These are phyloP conservation scores for Sphaerulina vaccinii DNA, from an alignment of 2,329 filamentous ascomycete species.

Conservation along the genomic window DNA sequence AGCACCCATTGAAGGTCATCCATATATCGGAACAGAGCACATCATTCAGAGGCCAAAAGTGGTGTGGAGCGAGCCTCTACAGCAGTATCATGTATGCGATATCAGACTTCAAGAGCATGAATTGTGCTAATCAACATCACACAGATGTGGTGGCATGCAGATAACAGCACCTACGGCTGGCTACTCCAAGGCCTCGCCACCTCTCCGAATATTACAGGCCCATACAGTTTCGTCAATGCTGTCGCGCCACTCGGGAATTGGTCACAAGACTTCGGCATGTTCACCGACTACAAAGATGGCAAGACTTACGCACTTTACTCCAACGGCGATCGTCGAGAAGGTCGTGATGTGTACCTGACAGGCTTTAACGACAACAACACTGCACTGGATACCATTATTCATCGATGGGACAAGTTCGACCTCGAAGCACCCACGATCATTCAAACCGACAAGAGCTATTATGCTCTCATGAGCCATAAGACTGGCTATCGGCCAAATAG, in stretches of 20 bases:
- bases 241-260: constrained; percentile 59
- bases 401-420: constrained; percentile 60
- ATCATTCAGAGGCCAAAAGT: constrained; percentile 65
- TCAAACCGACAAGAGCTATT: constrained; percentile 61
- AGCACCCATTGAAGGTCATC: constrained; percentile 55
- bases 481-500: constrained; percentile 63
- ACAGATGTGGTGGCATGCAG: constrained; percentile 61
- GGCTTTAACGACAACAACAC: constrained; percentile 55
- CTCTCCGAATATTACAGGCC: constrained; percentile 53
- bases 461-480: constrained; percentile 62
- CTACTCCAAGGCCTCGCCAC: constrained; percentile 58
- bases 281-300: constrained; percentile 60
- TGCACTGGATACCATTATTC: constrained; percentile 52
- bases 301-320: constrained; percentile 59
- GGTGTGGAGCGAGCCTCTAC: constrained; percentile 54
- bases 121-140: constrained; percentile 42
- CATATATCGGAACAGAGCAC: constrained; percentile 54
- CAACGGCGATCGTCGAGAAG: constrained; percentile 57
- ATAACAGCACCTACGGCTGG: constrained; percentile 57
- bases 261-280: constrained; percentile 63
- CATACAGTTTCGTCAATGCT: constrained; percentile 56
- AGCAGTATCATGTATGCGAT: constrained; percentile 54
- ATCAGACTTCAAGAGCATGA: neutral
- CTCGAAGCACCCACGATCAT: constrained; percentile 61
- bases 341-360: constrained; percentile 58